Base-by-base conservation (phyloP, 257 asterid genomes). In the Prunella vulgaris region DNA sequence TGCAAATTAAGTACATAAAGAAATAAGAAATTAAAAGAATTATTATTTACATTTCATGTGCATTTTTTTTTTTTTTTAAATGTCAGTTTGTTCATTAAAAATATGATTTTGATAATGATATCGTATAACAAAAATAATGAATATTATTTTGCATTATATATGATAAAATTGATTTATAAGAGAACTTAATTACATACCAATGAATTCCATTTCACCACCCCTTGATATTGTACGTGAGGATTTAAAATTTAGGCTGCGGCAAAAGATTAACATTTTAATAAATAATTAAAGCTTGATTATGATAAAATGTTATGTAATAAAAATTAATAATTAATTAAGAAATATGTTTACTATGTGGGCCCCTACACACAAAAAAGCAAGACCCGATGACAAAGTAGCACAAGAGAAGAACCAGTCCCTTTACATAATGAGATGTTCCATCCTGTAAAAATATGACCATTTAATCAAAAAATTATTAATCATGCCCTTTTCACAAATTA, bases 351-450 rank as follows among this genome's bases (percentile, higher is more conserved):
- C 96, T 7, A 17, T 54, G 73, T 60, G 92, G 87, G 17, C 53
- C 66, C 57, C 68, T 66, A 74, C 24, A 80, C 40, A 92, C 82
- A 54, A 93, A 88, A 74, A 93, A 90, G 76, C 86, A 82, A 2
- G 89, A 80, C 69, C 89, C 96, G n/a, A 93, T 82, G 6, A 84
- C 92, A 18, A 86, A 13, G 78, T 93, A 93, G 75, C 95, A 88
- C 8, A 90, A 69, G 7, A 90, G 68, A 60, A 93, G 96, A 51
- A 90, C 89, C 53, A 93, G 42, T 30, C 98, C 98, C 81, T 90
- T 93, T 51, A 93, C 71, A 82, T 93, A 93, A 72, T 93, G 97
- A 27, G 97, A 93, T 4, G 92, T 88, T 64, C 98, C 98, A 32
- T 90, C 97, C 96, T 90, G 85, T 90, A 71, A 81, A 18, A 40